These are phyloP conservation scores for Phlebopus sp. DNA, from an alignment of 1,284 basidiomycete species.

Conservation along the genomic window DNA sequence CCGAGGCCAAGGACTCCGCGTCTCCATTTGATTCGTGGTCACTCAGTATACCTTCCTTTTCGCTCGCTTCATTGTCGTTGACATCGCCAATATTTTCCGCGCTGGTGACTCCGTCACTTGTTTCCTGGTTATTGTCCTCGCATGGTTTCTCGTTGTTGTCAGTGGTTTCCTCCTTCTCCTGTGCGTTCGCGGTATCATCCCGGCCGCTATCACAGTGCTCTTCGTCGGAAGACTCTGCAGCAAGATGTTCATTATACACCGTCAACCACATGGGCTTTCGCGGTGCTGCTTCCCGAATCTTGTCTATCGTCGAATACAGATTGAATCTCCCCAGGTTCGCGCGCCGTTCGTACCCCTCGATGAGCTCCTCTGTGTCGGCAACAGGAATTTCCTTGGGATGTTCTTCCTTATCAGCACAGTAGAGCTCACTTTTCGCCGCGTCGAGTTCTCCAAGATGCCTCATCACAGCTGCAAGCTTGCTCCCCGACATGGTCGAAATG, in stretches of 20 bases:
- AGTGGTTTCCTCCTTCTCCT: background rate
- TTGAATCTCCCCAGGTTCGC: background rate
- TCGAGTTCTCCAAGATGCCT: conserved; percentile 34
- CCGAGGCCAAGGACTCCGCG: background rate
- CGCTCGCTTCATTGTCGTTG: background rate
- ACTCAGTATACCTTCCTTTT: background rate
- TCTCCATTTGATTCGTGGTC: background rate
- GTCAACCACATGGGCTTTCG: background rate
- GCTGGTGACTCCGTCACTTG: background rate
- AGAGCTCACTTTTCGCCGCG: conserved; percentile 31
- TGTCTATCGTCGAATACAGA: conserved; percentile 1
- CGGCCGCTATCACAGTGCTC: too few species aligned
- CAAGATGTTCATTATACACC: background rate
- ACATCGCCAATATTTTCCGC: background rate
- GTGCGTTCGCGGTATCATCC: too few species aligned
- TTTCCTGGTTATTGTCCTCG: background rate
- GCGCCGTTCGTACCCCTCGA: conserved; percentile 20
- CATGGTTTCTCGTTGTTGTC: background rate
- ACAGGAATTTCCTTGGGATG: conserved; percentile 32
- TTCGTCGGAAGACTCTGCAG: background rate
- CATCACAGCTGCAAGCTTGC: conserved; percentile 36
- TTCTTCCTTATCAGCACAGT: conserved; percentile 37
- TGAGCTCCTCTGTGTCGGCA: conserved; percentile 27
- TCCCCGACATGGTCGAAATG: conserved; percentile 34
- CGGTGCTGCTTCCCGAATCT: background rate